A percentile compares a stretch with the other conserved stretches of the same genome.
These are phyloP conservation scores for Fomitopsis schrenkii DNA, from an alignment of 1,284 basidiomycete genomes.

Conservation along the genomic window DNA sequence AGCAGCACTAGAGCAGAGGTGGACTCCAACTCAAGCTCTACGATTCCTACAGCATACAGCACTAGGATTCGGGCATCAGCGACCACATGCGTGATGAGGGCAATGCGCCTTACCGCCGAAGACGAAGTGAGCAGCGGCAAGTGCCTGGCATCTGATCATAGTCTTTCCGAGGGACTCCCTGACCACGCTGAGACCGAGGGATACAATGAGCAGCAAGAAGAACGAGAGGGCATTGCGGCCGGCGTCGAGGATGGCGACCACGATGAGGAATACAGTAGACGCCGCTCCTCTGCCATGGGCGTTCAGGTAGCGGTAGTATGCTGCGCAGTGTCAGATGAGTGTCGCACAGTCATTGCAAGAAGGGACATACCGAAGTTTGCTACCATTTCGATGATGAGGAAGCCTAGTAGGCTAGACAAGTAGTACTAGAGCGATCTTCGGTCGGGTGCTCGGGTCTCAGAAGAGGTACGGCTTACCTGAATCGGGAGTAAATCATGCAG, in stretches of 20 bases:
- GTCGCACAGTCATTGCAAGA: background rate
- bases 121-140: constrained; percentile 84
- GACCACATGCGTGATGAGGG: background rate
- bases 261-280: constrained; percentile 81
- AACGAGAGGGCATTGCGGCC: constrained; percentile 92
- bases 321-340: constrained; percentile 29
- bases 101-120: constrained; percentile 71
- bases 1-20: constrained; percentile 78
- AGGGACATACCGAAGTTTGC: constrained; percentile 70
- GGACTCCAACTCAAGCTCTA: constrained; percentile 87
- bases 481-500: constrained; percentile 82
- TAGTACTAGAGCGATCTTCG: constrained; percentile 63
- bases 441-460: background rate
- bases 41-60: constrained; percentile 88
- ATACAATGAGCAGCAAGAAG: constrained; percentile 92
- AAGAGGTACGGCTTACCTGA: constrained; percentile 46
- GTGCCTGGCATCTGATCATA: constrained; percentile 75
- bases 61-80: constrained; percentile 42
- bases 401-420: constrained; percentile 85
- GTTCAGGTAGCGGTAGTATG: constrained; percentile 88
- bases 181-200: constrained; percentile 83
- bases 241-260: constrained; percentile 92
- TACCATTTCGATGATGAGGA: constrained; percentile 92
- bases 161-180: constrained; percentile 73
- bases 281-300: constrained; percentile 76